These are phyloP conservation scores for Phytophthora ohioensis DNA, from an alignment of 352 stramenopile genomes.

Conservation along the genomic window DNA sequence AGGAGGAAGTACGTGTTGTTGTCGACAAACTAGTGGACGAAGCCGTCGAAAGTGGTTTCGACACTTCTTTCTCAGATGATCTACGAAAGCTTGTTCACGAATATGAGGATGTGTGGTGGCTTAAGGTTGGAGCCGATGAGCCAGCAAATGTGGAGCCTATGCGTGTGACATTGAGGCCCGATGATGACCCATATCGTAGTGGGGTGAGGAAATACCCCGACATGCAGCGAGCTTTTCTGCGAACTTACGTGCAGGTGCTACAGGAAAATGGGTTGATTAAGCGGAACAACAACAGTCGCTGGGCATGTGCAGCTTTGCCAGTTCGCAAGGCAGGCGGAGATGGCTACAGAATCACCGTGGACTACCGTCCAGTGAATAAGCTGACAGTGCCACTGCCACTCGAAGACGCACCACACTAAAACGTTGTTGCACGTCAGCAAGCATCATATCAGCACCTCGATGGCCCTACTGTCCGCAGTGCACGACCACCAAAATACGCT, in stretches of 20 bases:
- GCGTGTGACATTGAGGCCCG: neutral
- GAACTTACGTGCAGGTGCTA: neutral
- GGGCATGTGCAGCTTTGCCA: conserved; percentile 1
- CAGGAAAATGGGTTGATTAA: neutral
- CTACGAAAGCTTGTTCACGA: neutral
- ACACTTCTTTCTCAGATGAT: neutral
- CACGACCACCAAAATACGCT: too few relatives aligned
- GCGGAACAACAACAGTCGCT: conserved; percentile 9
- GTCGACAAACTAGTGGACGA: neutral
- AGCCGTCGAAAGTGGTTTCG: neutral
- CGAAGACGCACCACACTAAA: too few relatives aligned
- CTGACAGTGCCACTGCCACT: neutral
- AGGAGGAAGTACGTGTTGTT: neutral
- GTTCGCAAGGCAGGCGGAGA: neutral
- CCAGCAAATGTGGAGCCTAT: neutral
- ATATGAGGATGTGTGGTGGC: neutral
- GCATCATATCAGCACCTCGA: too few relatives aligned
- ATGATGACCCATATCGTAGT: neutral
- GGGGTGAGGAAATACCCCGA: conserved; percentile 1
- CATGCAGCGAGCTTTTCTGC: conserved; percentile 7
- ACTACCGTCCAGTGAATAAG: conserved; percentile 7
- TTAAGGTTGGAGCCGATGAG: neutral
- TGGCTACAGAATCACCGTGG: neutral
- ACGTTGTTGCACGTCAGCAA: too few relatives aligned
- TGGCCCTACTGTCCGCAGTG: too few relatives aligned